Conservation (phyloP, 2,329 filamentous ascomycete species). For the Phaeosphaeria sp. region DNA sequence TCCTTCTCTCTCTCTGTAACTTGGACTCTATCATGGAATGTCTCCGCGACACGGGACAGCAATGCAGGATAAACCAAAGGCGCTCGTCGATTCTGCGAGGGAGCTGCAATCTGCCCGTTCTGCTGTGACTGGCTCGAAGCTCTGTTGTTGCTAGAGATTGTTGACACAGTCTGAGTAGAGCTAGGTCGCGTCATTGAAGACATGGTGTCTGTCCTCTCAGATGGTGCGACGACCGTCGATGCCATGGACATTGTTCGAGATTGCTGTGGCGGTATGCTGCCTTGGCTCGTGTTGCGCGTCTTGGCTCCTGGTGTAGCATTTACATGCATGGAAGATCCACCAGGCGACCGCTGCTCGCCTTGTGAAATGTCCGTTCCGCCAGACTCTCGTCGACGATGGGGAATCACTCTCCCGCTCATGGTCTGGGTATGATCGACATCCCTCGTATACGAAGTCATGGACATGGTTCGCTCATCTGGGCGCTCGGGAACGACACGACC, state of each 20-base stretch:
- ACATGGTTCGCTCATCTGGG: slow-evolving; percentile 93
- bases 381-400: slow-evolving; percentile 71
- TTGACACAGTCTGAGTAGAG: slow-evolving; percentile 42
- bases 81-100: slow-evolving; percentile 64
- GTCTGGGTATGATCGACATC: slow-evolving; percentile 84
- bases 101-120: slow-evolving; percentile 50
- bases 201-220: slow-evolving; percentile 67
- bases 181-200: slow-evolving; percentile 51
- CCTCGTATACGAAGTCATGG: slow-evolving; percentile 82
- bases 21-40: slow-evolving; percentile 87
- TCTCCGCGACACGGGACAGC: slow-evolving; percentile 89
- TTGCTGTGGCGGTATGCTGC: slow-evolving; percentile 41
- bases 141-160: slow-evolving; percentile 42
- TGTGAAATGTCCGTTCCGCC: slow-evolving; percentile 36
- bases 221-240: slow-evolving; percentile 74
- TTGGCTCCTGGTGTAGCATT: slow-evolving; percentile 40
- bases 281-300: slow-evolving; percentile 44
- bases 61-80: slow-evolving; percentile 94
- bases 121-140: slow-evolving; percentile 52
- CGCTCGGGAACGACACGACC: slow-evolving; percentile 90
- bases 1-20: slow-evolving; percentile 93
- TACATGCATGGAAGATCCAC: slow-evolving; percentile 27
- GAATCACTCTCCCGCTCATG: slow-evolving; percentile 91
- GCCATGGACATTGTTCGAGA: slow-evolving; percentile 91
- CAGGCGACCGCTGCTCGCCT: slow-evolving; percentile 23